Conservation (phyloP, 192 early-diverging fungal genomes). For the Thoreauomyces humboldtii region DNA sequence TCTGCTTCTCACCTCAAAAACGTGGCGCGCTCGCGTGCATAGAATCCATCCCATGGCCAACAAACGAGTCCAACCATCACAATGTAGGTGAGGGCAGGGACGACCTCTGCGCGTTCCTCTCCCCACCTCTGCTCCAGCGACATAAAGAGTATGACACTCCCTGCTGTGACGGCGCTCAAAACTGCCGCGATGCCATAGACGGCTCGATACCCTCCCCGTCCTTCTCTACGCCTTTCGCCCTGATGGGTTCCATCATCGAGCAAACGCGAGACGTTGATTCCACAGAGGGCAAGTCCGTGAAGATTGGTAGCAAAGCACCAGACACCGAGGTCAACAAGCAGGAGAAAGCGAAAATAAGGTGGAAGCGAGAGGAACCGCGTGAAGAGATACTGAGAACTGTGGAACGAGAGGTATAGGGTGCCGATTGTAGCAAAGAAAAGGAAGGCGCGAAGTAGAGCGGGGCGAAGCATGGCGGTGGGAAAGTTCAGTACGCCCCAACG, state of each 20-base stretch:
- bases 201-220: neutral
- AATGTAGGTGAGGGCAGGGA: slow-evolving; percentile 37
- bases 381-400: neutral
- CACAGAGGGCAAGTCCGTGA: slow-evolving; percentile 33
- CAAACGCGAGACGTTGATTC: slow-evolving; percentile 34
- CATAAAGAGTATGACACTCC: slow-evolving; percentile 26
- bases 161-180: slow-evolving; percentile 23
- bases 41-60: slow-evolving; percentile 24
- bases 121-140: slow-evolving; percentile 21
- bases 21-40: slow-evolving; percentile 32
- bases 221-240: neutral
- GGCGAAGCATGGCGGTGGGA: no score
- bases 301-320: slow-evolving; percentile 53
- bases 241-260: slow-evolving; percentile 16
- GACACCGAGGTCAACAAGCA: slow-evolving; percentile 41
- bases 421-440: neutral
- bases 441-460: no score
- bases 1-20: slow-evolving; percentile 41
- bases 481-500: no score
- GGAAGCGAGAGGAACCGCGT: slow-evolving; percentile 23
- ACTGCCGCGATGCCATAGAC: slow-evolving; percentile 37
- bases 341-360: slow-evolving; percentile 38
- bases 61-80: slow-evolving; percentile 19
- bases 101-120: slow-evolving; percentile 37
- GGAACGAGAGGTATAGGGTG: neutral